phyloP scores from a whole-genome alignment of 2,329 filamentous ascomycete genomes.

The Fusarium sublunatum region DNA sequence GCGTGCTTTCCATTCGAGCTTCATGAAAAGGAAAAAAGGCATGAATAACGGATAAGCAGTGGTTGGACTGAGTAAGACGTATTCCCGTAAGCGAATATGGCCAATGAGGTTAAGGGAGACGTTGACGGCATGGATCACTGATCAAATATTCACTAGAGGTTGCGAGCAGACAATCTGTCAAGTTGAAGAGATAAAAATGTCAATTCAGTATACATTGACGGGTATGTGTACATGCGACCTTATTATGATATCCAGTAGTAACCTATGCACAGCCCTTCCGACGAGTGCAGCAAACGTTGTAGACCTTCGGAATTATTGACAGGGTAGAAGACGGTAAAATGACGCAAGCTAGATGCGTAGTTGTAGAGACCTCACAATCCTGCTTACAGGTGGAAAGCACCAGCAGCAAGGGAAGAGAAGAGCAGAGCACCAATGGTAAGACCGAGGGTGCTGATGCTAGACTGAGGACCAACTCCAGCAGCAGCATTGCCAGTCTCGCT shows the following conservation, averaged over 20 bases:
- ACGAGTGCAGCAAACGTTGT: constrained; percentile 19
- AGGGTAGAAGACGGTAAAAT: constrained; percentile 8
- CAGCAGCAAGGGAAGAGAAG: constrained; percentile 49
- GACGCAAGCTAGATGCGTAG: not conserved
- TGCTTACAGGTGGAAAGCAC: constrained; percentile 44
- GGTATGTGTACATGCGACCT: constrained; percentile 13
- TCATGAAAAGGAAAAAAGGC: no score
- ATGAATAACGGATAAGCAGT: no score
- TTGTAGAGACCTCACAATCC: no score
- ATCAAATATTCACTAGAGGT: no score
- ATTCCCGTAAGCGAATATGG: no score
- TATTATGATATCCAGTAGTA: constrained; percentile 30
- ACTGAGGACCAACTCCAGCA: constrained; percentile 35
- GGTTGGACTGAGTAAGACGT: no score
- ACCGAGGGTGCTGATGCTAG: constrained; percentile 48
- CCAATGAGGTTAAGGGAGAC: no score
- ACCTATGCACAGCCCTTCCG: constrained; percentile 4
- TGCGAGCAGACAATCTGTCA: constrained; percentile 1
- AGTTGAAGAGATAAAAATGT: constrained; percentile 9
- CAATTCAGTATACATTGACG: constrained; percentile 22
- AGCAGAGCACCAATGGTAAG: constrained; percentile 53
- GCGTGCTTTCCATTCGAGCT: no score
- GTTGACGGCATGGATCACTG: not conserved
- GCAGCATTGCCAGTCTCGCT: constrained; percentile 38
- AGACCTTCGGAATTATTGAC: constrained; percentile 25